Conservation (phyloP, 805 yeast genomes). For the Kluyveromyces starmeri region DNA sequence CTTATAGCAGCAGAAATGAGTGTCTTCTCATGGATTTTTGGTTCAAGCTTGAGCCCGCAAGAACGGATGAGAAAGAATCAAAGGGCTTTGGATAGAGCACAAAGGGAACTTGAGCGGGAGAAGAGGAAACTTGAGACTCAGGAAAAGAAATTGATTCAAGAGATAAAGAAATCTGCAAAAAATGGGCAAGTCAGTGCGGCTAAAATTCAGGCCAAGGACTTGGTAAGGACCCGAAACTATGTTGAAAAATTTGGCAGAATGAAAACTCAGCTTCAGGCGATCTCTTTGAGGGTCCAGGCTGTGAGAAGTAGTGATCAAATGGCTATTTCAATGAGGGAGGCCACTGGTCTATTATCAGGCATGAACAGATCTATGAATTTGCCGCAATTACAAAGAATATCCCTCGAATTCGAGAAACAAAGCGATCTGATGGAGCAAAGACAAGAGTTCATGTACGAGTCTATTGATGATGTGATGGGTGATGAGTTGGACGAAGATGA, state of each 20-base stretch:
- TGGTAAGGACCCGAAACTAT: constrained; percentile 75
- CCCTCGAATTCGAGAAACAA: constrained; percentile 92
- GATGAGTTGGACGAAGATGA: constrained; percentile 82
- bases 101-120: constrained; percentile 86
- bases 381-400: constrained; percentile 79
- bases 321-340: constrained; percentile 92
- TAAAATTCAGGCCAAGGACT: constrained; percentile 91
- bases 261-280: constrained; percentile 95
- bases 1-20: constrained; percentile 46
- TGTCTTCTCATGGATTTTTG: constrained; percentile 90
- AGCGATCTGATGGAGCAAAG: constrained; percentile 97
- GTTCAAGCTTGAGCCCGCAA: constrained; percentile 87
- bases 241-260: constrained; percentile 82
- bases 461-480: constrained; percentile 93
- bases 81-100: constrained; percentile 88
- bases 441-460: constrained; percentile 98
- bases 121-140: constrained; percentile 78
- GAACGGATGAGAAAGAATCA: constrained; percentile 93
- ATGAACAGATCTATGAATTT: constrained; percentile 88
- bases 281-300: constrained; percentile 80
- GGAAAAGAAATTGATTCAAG: constrained; percentile 78
- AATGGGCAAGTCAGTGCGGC: constrained; percentile 82
- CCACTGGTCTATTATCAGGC: constrained; percentile 72
- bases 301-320: constrained; percentile 91
- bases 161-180: constrained; percentile 87